Conservation (phyloP, 805 yeast species). For the Hanseniaspora guilliermondii region DNA sequence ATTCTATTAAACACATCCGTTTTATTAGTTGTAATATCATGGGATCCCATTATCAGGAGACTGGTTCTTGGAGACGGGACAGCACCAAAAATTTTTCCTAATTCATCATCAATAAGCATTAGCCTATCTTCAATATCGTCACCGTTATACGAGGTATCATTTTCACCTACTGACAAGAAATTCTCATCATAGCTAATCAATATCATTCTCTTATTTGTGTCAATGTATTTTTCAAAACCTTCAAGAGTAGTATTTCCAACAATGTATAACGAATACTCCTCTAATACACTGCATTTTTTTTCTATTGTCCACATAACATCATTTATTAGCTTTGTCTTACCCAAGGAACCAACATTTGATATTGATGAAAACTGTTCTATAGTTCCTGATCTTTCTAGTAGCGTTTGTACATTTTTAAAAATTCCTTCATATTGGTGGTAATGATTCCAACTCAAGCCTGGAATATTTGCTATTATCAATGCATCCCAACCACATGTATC, state of each 20-base stretch:
- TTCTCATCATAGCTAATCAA: conserved; percentile 40
- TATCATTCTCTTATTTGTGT: conserved; percentile 50
- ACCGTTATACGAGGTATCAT: conserved; percentile 17
- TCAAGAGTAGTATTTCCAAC: conserved; percentile 30
- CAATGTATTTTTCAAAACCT: conserved; percentile 46
- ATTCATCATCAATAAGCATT: conserved; percentile 1
- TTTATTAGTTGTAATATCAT: conserved; percentile 24
- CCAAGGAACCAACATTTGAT: not conserved
- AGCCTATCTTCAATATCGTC: conserved; percentile 14
- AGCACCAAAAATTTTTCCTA: conserved; percentile 44
- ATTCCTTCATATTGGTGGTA: not conserved
- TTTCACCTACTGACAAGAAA: conserved; percentile 30
- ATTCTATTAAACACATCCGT: conserved; percentile 41
- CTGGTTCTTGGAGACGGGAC: conserved; percentile 55
- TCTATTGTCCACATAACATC: conserved; percentile 8
- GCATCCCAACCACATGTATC: conserved; percentile 11
- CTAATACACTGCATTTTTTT: conserved; percentile 21
- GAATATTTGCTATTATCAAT: not conserved
- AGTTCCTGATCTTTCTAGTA: conserved; percentile 3
- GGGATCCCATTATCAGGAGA: not conserved
- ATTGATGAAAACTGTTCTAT: conserved; percentile 1
- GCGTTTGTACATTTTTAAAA: not conserved
- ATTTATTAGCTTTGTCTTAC: not conserved
- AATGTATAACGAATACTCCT: conserved; percentile 15
- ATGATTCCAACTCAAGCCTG: conserved; percentile 4